Percentiles rank a stretch among this genome's conserved stretches.
Evolutionary conservation across 2,329 filamentous ascomycete genomes (phyloP).

Genomic region (Microsporum canis): DNA sequence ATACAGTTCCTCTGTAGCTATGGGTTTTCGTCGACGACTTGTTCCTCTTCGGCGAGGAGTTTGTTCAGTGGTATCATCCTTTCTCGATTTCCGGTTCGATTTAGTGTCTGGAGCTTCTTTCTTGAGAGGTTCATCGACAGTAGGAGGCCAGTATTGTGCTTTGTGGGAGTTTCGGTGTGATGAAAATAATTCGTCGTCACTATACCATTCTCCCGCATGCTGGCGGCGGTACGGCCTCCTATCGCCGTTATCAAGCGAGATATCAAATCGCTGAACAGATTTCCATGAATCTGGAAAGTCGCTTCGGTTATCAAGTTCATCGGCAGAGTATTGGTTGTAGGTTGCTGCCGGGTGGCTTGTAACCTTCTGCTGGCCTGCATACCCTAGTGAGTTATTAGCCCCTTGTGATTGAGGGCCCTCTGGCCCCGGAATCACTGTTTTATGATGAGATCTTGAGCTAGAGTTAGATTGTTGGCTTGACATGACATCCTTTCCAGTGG

Average conservation of each 20-base stretch:
- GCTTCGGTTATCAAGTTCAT: background rate
- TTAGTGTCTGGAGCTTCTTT: background rate
- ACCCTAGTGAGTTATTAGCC: background rate
- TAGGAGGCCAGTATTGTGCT: background rate
- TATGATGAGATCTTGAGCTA: background rate
- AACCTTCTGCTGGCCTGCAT: background rate
- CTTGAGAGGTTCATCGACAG: background rate
- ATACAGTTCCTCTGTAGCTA: background rate
- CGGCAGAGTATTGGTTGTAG: background rate
- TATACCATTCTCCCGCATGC: constrained; percentile 12
- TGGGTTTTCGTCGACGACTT: background rate
- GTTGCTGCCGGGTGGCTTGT: background rate
- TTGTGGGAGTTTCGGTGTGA: constrained; percentile 1
- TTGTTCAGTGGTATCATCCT: background rate
- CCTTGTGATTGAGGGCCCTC: background rate
- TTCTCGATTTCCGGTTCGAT: background rate
- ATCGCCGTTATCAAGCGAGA: background rate
- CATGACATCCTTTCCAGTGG: background rate
- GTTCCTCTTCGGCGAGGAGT: background rate
- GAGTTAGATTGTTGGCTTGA: background rate
- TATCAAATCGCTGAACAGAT: background rate
- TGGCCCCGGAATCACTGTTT: background rate
- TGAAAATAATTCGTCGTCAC: constrained; percentile 14
- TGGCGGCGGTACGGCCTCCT: background rate
- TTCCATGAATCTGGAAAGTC: background rate